Percentiles rank a stretch among this genome's conserved stretches.
Conservation (phyloP, 192 early-diverging fungal genomes). For the Linnemannia schmuckeri region DNA sequence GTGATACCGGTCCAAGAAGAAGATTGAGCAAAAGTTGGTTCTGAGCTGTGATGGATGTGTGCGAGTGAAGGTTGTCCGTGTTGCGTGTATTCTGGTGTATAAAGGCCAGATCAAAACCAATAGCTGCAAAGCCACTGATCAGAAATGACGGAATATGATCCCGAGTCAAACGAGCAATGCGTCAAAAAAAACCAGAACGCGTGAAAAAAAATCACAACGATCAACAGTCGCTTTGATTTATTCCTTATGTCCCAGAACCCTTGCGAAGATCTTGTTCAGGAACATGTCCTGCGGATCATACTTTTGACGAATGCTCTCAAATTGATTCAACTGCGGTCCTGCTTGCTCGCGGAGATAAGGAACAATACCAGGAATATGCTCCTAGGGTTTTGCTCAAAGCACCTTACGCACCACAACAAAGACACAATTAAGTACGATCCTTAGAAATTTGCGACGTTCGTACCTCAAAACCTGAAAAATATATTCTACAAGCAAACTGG, state of each 20-base stretch:
- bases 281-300: constrained; percentile 45
- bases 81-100: too few species aligned
- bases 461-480: not conserved
- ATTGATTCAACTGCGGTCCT: constrained; percentile 6
- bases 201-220: not conserved
- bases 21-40: not conserved
- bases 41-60: not conserved
- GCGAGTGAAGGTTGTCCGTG: too few species aligned
- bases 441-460: not conserved
- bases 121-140: constrained; percentile 12
- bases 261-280: constrained; percentile 24
- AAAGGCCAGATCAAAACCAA: not conserved
- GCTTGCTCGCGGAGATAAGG: constrained; percentile 14
- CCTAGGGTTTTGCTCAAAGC: constrained; percentile 49
- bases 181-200: not conserved
- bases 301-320: constrained; percentile 35
- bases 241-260: not conserved
- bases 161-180: too few species aligned
- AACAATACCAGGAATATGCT: constrained; percentile 34
- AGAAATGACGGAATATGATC: not conserved
- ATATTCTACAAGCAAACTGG: not conserved
- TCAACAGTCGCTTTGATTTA: too few species aligned
- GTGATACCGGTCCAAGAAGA: too few species aligned
- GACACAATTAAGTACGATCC: not conserved
- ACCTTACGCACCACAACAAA: not conserved